Evolutionary conservation across 2,329 filamentous ascomycete species (phyloP).

Genomic region (Fonsecaea erecta): DNA sequence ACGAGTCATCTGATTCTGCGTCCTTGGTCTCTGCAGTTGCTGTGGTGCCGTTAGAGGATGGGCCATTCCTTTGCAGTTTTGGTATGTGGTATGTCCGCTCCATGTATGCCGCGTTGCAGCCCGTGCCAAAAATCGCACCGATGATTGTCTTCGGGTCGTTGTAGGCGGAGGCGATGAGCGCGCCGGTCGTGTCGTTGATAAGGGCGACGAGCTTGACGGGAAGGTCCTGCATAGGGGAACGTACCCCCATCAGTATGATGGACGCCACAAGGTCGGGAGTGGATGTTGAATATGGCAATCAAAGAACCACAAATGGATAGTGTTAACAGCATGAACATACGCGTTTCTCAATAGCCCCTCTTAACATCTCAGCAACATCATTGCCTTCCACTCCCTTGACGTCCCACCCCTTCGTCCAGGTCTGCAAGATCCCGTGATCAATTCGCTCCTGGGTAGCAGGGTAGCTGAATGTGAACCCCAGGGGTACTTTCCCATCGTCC

Average conservation of each 20-base stretch:
- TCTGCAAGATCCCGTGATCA: conserved; percentile 86
- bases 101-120: conserved; percentile 90
- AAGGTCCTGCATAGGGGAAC: conserved; percentile 47
- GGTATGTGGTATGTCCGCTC: conserved; percentile 82
- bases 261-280: too few species aligned
- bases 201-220: conserved; percentile 83
- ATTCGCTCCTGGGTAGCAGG: conserved; percentile 91
- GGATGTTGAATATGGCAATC: neutral
- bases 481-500: conserved; percentile 65
- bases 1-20: conserved; percentile 46
- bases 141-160: conserved; percentile 84
- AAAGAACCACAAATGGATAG: neutral
- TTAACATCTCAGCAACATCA: conserved; percentile 82
- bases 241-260: neutral
- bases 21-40: conserved; percentile 74
- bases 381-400: conserved; percentile 85
- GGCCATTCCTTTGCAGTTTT: conserved; percentile 69
- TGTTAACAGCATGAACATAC: conserved; percentile 48
- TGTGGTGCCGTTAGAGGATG: neutral
- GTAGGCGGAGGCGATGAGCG: conserved; percentile 88
- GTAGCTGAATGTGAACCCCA: conserved; percentile 96
- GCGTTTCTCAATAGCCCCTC: conserved; percentile 71
- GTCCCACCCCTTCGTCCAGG: conserved; percentile 98
- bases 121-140: conserved; percentile 93
- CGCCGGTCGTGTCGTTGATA: conserved; percentile 94